Evolutionary conservation across 257 asterid genomes (phyloP).

Genomic region (Knoxia roxburghii): DNA sequence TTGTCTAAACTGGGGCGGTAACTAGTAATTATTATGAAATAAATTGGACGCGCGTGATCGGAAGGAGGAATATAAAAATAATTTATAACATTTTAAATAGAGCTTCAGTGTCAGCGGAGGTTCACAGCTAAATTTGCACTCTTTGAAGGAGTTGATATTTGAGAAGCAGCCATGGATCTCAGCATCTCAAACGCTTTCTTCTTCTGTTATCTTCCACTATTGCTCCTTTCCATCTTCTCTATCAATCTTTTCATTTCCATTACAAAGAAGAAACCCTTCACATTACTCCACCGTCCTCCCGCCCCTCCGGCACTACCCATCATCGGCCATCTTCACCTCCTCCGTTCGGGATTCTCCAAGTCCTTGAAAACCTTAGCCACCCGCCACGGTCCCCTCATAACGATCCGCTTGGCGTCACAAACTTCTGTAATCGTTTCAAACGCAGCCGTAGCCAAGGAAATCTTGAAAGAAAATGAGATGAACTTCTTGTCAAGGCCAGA

Average conservation of each 20-base stretch:
- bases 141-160: too few species aligned
- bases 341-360: conserved; percentile 51
- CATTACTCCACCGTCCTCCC: conserved; percentile 35
- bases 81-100: too few species aligned
- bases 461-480: conserved; percentile 44
- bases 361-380: conserved; percentile 39
- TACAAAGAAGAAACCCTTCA: neutral
- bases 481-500: conserved; percentile 43
- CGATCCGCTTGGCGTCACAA: conserved; percentile 34
- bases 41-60: too few species aligned
- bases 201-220: conserved; percentile 1
- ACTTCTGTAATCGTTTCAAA: conserved; percentile 42
- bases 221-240: conserved; percentile 35
- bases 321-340: conserved; percentile 65
- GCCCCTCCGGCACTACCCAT: conserved; percentile 52
- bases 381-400: conserved; percentile 44
- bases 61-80: too few species aligned
- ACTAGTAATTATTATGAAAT: too few species aligned
- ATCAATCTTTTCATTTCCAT: conserved; percentile 23
- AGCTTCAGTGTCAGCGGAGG: too few species aligned
- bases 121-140: too few species aligned
- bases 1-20: too few species aligned
- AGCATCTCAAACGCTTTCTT: neutral
- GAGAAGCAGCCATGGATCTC: neutral
- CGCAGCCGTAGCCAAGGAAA: conserved; percentile 34